Evolutionary conservation across 75 land plant species (phyloP), one percentile per base, ranked within the genome.

Genomic region (Picea glauca): DNA sequence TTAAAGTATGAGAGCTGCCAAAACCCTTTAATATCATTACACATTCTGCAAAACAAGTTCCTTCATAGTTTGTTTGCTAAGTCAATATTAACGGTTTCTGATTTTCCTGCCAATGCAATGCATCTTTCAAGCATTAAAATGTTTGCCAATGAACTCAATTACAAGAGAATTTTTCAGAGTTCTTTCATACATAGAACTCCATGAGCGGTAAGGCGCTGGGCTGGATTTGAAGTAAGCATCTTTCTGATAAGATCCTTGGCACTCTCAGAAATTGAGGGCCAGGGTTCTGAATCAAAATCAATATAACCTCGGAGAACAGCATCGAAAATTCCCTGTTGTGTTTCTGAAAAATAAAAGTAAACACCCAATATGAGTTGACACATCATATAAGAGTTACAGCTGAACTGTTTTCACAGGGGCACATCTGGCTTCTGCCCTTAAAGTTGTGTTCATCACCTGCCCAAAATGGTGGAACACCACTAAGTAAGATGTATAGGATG

Each of bases 381-480:
- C 18, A 43, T 43, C 23, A 70, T 70, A 43, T 43, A 43, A 14
- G 20, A 43, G n/a, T 38, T 68, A 40, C 11, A n/a, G 17, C 7
- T 40, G n/a, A 70, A n/a, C 50, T 11, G 21, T 46, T 70, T 70
- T 70, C 4, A 40, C 1, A 40, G 23, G 43, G 35, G 5, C 0
- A 43, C 0, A n/a, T 6, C 56, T 18, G 35, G 40, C n/a, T 70
- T 43, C 23, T 40, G 0, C 13, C 54, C 50, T 40, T 43, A 8
- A 2, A 70, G 2, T 8, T 70, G 74, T n/a, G 3, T 70, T n/a
- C 13, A 2, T 70, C 79, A 92, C 94, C 94, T 80, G 97, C 93
- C 94, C 95, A 92, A 78, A 87, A 94, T 63, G 97, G 91, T 32
- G 94, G 94, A 40, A 87, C 88, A 73, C 97, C 97, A 79, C 97